Evolutionary conservation across 192 early-diverging fungal species (phyloP).

Genomic region (Backusella parvicylindrica): DNA sequence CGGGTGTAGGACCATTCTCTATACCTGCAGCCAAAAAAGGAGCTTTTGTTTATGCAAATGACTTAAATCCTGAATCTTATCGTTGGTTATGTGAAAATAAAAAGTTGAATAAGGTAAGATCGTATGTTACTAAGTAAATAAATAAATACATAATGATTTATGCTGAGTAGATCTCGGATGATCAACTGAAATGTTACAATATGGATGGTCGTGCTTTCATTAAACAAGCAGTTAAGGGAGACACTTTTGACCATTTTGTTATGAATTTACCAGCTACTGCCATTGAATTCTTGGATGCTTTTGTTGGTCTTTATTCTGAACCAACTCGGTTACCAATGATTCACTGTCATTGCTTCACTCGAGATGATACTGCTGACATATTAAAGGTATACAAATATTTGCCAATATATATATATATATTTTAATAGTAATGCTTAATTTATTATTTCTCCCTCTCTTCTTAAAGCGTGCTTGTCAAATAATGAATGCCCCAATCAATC

Average conservation of each 20-base stretch:
- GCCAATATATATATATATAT: not conserved
- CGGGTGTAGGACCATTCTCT: constrained; percentile 97
- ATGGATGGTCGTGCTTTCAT: constrained; percentile 93
- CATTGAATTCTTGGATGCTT: constrained; percentile 70
- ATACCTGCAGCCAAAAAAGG: constrained; percentile 85
- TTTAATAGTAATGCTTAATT: too few relatives aligned
- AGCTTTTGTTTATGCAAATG: constrained; percentile 92
- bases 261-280: constrained; percentile 99
- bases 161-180: not conserved
- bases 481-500: constrained; percentile 48
- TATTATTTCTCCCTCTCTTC: not conserved
- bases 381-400: constrained; percentile 41
- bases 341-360: constrained; percentile 96
- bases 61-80: constrained; percentile 91
- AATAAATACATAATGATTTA: constrained; percentile 38
- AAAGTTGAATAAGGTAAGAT: constrained; percentile 75
- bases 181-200: constrained; percentile 60
- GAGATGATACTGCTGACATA: constrained; percentile 66
- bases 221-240: constrained; percentile 63
- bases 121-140: not conserved
- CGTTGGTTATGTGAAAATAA: constrained; percentile 80
- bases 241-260: constrained; percentile 90
- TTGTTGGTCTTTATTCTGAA: constrained; percentile 8
- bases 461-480: constrained; percentile 47
- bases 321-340: constrained; percentile 71